Conservation (phyloP, 306 rosid genomes). For the Quercus wislizeni region DNA sequence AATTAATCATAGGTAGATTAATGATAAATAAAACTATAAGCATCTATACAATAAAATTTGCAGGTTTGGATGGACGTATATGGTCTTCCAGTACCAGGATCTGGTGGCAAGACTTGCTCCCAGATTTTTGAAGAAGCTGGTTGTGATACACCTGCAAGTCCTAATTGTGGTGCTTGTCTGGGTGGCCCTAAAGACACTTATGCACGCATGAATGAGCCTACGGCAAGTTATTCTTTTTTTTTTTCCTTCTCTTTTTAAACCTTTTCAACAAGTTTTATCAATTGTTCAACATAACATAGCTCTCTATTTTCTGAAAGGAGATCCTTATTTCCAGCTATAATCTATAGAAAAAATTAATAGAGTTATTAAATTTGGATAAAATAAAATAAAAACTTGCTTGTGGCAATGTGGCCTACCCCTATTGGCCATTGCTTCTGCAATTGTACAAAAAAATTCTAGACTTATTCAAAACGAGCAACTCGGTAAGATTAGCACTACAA, state of each 20-base stretch:
- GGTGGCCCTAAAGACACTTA: slow-evolving; percentile 97
- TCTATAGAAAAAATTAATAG: background rate
- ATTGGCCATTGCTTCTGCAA: background rate
- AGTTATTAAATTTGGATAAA: background rate
- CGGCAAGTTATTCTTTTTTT: slow-evolving; percentile 48
- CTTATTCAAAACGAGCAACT: background rate
- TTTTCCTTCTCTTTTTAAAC: background rate
- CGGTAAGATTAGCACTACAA: background rate
- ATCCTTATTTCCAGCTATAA: slow-evolving; percentile 1
- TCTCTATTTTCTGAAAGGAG: background rate
- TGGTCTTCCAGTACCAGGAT: slow-evolving; percentile 72
- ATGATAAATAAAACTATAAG: slow-evolving; percentile 1
- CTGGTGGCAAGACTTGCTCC: slow-evolving; percentile 97
- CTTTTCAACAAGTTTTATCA: background rate
- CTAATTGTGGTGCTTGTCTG: slow-evolving; percentile 93
- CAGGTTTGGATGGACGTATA: slow-evolving; percentile 97
- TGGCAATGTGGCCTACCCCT: background rate
- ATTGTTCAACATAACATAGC: slow-evolving; percentile 4
- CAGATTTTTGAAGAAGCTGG: slow-evolving; percentile 99
- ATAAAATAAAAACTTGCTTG: background rate
- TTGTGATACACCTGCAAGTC: slow-evolving; percentile 98
- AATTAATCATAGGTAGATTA: slow-evolving; percentile 12
- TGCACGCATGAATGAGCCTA: slow-evolving; percentile 82
- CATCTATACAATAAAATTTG: slow-evolving; percentile 11
- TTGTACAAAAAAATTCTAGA: background rate